phyloP scores from a whole-genome alignment of 2,329 filamentous ascomycete species.

The Davidsoniella australis region DNA sequence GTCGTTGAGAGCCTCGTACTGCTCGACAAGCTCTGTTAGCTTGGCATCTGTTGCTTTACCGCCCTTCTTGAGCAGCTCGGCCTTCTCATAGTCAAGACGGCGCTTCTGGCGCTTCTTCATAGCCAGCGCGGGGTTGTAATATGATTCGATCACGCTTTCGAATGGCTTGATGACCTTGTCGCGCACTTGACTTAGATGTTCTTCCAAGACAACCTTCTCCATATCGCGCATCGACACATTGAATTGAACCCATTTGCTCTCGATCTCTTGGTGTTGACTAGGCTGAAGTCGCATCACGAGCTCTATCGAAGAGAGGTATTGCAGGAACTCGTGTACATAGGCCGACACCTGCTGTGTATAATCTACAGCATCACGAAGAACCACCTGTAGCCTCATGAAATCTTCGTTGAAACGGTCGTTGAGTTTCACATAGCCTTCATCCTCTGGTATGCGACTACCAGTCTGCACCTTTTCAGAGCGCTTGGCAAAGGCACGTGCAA shows the following conservation, averaged over 20 bases:
- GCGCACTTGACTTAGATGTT: slow-evolving; percentile 65
- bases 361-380: slow-evolving; percentile 82
- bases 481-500: slow-evolving; percentile 80
- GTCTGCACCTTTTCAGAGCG: slow-evolving; percentile 70
- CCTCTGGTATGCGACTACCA: slow-evolving; percentile 45
- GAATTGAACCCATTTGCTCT: slow-evolving; percentile 88
- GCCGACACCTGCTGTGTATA: slow-evolving; percentile 68
- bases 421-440: slow-evolving; percentile 62
- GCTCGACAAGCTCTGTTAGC: slow-evolving; percentile 65
- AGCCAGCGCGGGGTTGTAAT: slow-evolving; percentile 67
- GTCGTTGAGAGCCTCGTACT: slow-evolving; percentile 82
- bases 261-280: slow-evolving; percentile 63
- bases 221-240: slow-evolving; percentile 77
- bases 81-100: slow-evolving; percentile 75
- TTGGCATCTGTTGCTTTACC: slow-evolving; percentile 82
- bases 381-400: slow-evolving; percentile 80
- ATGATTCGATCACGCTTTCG: slow-evolving; percentile 58
- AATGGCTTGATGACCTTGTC: slow-evolving; percentile 77
- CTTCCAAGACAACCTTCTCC: slow-evolving; percentile 63
- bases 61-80: slow-evolving; percentile 56
- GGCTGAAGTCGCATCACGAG: slow-evolving; percentile 57
- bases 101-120: slow-evolving; percentile 93
- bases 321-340: slow-evolving; percentile 68
- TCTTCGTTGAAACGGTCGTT: slow-evolving; percentile 83
- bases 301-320: slow-evolving; percentile 68